Evolutionary conservation across 2,329 filamentous ascomycete species (phyloP), one percentile per base, ranked within the genome.

Genomic region (Aspergillus aculeatinus): DNA sequence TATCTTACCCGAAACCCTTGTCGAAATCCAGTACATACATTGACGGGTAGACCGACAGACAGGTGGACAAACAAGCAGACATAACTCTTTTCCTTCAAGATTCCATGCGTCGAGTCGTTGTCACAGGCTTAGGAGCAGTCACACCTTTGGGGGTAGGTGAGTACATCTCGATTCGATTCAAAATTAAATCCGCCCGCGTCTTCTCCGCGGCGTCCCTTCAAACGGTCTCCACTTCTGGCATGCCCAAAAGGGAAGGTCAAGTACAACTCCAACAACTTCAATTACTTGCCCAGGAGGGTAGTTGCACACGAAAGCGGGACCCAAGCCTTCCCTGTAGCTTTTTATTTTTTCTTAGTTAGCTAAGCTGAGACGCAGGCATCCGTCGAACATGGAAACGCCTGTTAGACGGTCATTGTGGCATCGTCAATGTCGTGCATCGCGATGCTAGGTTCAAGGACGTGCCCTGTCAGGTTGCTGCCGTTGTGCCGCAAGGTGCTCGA

Each of bases 391-490:
- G 95, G 95, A 83, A 80, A 61, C 88, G 90, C 56, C 85, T 99
- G 48, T 76, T 98, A 31, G 87, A 90, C 48, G 87, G 91, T 49
- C 83, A 93, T 44, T 92, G 89, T 63, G 95, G 93, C 64, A 87
- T 99, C 68, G 83, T 87, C 60, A 94, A 90, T 67, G 84, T 95
- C 55, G 84, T 83, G 59, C 75, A 85, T 60, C 82, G 85, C 55
- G 85, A 87, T 77, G 63, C 81, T 63, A 75, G 80, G 65, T 96
- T 93, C 83, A 81, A 81, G 9, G 85, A 87, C 48, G 80, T 97
- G 48, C 92, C 94, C 12, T 95, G 91, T 74, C 91, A 88, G 57
- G 87, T 98, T 55, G 94, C 93, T 48, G 95, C 90, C 1, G 73
- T 95, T 19, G 90, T 99, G 0, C 92, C 94, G 1, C 74, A 76